Evolutionary conservation across 768 basidiomycete species (phyloP).

Genomic region (Lactifluus subvellereus): DNA sequence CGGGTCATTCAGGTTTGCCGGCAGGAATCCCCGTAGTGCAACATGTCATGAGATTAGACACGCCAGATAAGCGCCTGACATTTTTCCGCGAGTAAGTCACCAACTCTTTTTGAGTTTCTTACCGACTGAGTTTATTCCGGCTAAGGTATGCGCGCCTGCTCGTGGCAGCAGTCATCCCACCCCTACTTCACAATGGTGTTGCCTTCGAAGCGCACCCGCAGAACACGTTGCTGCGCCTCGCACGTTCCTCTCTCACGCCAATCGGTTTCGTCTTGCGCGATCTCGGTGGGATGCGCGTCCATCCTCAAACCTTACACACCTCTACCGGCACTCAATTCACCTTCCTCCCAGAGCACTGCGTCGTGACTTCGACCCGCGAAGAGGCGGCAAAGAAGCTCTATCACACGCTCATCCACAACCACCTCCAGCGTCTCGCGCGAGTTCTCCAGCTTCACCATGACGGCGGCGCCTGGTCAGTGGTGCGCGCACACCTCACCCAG

Average conservation of each 20-base stretch:
- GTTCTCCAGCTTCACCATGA: slow-evolving; percentile 47
- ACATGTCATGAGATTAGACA: slow-evolving; percentile 42
- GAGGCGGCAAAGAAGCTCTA: slow-evolving; percentile 54
- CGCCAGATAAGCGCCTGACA: slow-evolving; percentile 38
- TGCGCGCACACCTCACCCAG: slow-evolving; percentile 41
- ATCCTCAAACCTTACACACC: slow-evolving; percentile 42
- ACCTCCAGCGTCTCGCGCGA: slow-evolving; percentile 51
- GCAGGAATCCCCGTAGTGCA: slow-evolving; percentile 43
- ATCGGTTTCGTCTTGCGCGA: slow-evolving; percentile 52
- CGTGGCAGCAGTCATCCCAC: slow-evolving; percentile 47
- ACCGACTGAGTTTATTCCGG: background rate
- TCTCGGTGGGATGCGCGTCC: slow-evolving; percentile 51
- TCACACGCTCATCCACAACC: slow-evolving; percentile 55
- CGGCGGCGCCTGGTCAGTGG: slow-evolving; percentile 46
- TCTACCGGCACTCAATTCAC: slow-evolving; percentile 47
- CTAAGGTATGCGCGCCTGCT: slow-evolving; percentile 46
- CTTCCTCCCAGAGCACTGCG: slow-evolving; percentile 49
- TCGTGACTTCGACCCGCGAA: slow-evolving; percentile 42
- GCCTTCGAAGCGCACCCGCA: slow-evolving; percentile 59
- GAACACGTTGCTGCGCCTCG: slow-evolving; percentile 47
- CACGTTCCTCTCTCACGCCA: slow-evolving; percentile 37
- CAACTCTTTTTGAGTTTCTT: background rate
- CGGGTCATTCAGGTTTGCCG: slow-evolving; percentile 40
- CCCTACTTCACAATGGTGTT: slow-evolving; percentile 49
- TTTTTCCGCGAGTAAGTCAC: slow-evolving; percentile 43